Base-by-base conservation (phyloP, 2,329 filamentous ascomycete genomes). In the Aspergillus sp. region DNA sequence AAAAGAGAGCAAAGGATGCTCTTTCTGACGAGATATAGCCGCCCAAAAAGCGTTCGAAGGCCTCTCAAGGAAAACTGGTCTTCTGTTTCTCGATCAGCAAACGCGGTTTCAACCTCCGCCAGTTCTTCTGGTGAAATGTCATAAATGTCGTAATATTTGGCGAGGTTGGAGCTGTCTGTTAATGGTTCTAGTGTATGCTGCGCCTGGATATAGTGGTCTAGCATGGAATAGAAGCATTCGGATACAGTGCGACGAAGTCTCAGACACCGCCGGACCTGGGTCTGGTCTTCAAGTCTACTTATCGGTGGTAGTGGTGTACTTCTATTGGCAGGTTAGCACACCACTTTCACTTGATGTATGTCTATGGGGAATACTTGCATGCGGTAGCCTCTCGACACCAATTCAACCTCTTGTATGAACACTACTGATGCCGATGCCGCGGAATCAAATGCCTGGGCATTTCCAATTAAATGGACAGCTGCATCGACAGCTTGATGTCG, bases 91-190 rank as follows among this genome's bases (percentile, higher is more conserved):
- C 80, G 76, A 44, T 86, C 83, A 4, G 83, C 81, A 57, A 88
- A 87, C 1, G 86, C 85, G 44, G 82, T 77, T 63, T 87, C 82
- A n/a, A 88, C 85, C 65, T 91, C 88, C 19, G 84, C 82, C 37
- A 91, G 84, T 70, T 93, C 90, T 56, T 87, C 84, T 57, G 88
- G 83, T 60, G 85, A 90, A 59, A 93, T 86, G 64, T 93, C 90
- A 70, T 93, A 93, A 59, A 93, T 89, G 69, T 98, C 93, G 67
- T 95, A 90, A 71, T 96, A 96, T 75, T 92, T 95, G 66, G 96
- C 91, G 44, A 99, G 78, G 68, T 96, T 90, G 49, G 89, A 84
- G 68, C 90, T 85, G 70, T 93, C 87, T 2, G 93, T 86, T 55
- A 96, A 86, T 1, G 84, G 84, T 69, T 88, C 88, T 19, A 98